phyloP scores from a whole-genome alignment of 1,284 basidiomycete genomes.

The Cryptococcus sp. region DNA sequence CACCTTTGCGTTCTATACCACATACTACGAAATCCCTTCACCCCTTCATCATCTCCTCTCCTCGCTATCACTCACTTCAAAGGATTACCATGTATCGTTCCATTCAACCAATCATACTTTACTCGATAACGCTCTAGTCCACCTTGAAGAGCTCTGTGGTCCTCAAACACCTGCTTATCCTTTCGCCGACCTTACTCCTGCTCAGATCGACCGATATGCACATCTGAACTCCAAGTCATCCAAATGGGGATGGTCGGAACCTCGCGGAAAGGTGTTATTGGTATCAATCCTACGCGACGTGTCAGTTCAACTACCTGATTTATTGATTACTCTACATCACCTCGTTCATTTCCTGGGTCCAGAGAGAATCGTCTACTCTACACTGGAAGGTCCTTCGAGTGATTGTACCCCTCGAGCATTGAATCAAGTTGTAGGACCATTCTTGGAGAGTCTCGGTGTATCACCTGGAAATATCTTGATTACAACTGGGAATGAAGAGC shows the following conservation, averaged over 20 bases:
- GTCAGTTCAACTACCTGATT: neutral
- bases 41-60: too few species aligned
- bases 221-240: conserved; percentile 7
- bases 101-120: too few species aligned
- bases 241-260: neutral
- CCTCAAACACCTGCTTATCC: too few species aligned
- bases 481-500: neutral
- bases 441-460: neutral
- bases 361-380: neutral
- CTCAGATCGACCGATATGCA: conserved; percentile 18
- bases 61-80: too few species aligned
- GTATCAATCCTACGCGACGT: neutral
- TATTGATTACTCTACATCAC: neutral
- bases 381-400: neutral
- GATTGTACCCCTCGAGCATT: neutral
- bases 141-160: too few species aligned
- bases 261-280: neutral
- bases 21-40: too few species aligned
- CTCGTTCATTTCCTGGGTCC: neutral
- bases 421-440: neutral
- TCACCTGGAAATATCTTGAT: neutral
- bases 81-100: too few species aligned
- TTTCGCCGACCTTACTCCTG: conserved; percentile 7
- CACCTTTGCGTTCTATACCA: too few species aligned
- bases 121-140: too few species aligned